phyloP scores from a whole-genome alignment of 2,329 filamentous ascomycete species.

The Cyanodermella asteris region DNA sequence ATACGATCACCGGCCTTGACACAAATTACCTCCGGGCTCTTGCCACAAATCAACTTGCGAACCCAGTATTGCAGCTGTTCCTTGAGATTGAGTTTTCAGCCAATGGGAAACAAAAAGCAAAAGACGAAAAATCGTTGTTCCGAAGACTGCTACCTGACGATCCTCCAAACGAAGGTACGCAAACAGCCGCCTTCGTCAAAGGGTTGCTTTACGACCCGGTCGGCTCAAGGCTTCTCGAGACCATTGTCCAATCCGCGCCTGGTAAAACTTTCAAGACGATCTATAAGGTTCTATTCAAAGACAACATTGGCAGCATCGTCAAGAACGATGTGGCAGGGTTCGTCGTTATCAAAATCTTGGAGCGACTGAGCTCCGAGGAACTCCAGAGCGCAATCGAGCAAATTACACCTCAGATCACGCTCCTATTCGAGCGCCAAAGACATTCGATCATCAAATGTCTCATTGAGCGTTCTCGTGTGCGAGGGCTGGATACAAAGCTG shows the following conservation, averaged over 20 bases:
- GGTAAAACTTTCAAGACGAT: constrained; percentile 81
- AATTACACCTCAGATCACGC: constrained; percentile 50
- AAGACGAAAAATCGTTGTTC: constrained; percentile 47
- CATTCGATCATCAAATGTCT: constrained; percentile 61
- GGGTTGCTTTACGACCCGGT: constrained; percentile 75
- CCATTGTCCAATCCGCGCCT: constrained; percentile 56
- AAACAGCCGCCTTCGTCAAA: constrained; percentile 61
- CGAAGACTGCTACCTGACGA: constrained; percentile 61
- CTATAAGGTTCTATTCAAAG: constrained; percentile 58
- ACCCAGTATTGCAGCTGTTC: constrained; percentile 78
- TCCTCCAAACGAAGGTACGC: constrained; percentile 48
- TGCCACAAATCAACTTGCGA: constrained; percentile 73
- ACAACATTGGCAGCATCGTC: constrained; percentile 56
- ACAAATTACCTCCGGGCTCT: constrained; percentile 61
- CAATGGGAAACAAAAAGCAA: constrained; percentile 43
- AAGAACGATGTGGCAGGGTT: constrained; percentile 84
- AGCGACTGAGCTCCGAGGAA: constrained; percentile 70
- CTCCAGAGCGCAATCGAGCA: constrained; percentile 49
- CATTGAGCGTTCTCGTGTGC: constrained; percentile 59
- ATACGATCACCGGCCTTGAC: constrained; percentile 54
- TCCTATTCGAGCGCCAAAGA: constrained; percentile 51
- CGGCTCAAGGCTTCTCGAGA: constrained; percentile 76
- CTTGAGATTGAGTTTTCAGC: constrained; percentile 66
- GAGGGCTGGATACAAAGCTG: constrained; percentile 34
- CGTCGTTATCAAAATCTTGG: constrained; percentile 61